These are phyloP conservation scores for Annulohypoxylon maeteangense DNA, from an alignment of 495 filamentous ascomycete genomes.

Conservation along the genomic window DNA sequence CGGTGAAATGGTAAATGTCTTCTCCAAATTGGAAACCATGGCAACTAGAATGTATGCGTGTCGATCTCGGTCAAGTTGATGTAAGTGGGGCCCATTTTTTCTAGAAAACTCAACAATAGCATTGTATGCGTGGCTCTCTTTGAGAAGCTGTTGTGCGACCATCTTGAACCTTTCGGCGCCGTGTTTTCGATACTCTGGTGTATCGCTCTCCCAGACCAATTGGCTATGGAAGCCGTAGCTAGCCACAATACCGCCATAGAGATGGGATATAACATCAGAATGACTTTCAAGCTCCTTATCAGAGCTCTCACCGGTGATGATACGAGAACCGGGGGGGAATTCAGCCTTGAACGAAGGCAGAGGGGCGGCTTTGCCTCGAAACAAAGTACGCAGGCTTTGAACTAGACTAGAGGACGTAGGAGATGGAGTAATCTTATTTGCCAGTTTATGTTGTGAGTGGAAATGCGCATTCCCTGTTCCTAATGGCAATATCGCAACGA, in stretches of 20 bases:
- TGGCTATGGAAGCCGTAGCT: constrained; percentile 90
- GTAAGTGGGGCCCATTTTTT: constrained; percentile 43
- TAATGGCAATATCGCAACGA: constrained; percentile 74
- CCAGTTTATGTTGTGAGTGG: constrained; percentile 66
- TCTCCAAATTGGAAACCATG: constrained; percentile 81
- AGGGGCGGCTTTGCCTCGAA: constrained; percentile 58
- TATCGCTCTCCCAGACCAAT: constrained; percentile 89
- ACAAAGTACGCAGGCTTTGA: constrained; percentile 66
- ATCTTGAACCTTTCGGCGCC: constrained; percentile 83
- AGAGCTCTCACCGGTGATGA: constrained; percentile 51
- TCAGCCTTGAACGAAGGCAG: constrained; percentile 67
- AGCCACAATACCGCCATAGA: constrained; percentile 83
- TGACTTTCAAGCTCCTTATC: constrained; percentile 12
- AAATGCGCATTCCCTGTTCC: constrained; percentile 93
- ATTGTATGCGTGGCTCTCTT: constrained; percentile 72
- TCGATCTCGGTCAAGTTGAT: constrained; percentile 43
- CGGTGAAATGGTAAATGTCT: constrained; percentile 81
- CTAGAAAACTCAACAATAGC: constrained; percentile 61
- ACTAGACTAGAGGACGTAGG: constrained; percentile 50
- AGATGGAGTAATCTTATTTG: constrained; percentile 19
- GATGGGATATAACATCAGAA: constrained; percentile 38
- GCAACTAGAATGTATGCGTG: constrained; percentile 77
- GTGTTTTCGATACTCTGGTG: constrained; percentile 75
- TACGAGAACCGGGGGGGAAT: constrained; percentile 74
- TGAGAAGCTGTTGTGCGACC: constrained; percentile 78